These are phyloP conservation scores for Juglanconis juglandina DNA, from an alignment of 2,329 filamentous ascomycete species.

Conservation along the genomic window DNA sequence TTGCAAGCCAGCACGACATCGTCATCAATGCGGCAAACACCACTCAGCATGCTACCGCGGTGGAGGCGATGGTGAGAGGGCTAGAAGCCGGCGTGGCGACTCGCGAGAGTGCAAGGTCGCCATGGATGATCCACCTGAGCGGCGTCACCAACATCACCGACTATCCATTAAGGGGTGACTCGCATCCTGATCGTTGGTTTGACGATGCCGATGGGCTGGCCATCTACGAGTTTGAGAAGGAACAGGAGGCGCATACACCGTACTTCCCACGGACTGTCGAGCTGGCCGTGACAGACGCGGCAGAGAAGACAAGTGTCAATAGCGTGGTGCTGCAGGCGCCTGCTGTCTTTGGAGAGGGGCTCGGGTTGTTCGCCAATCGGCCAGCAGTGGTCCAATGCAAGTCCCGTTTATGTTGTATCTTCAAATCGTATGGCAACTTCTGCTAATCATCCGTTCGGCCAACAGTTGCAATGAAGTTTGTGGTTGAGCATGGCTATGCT, in stretches of 20 bases:
- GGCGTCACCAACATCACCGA: constrained; percentile 43
- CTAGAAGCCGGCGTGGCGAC: constrained; percentile 26
- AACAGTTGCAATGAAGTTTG: neutral
- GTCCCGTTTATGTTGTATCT: neutral
- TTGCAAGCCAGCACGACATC: constrained; percentile 29
- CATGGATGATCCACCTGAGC: constrained; percentile 28
- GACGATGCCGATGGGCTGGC: constrained; percentile 38
- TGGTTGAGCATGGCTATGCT: neutral
- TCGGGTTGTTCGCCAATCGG: constrained; percentile 37
- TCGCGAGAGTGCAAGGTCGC: neutral
- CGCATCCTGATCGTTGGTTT: constrained; percentile 32
- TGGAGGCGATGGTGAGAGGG: constrained; percentile 39
- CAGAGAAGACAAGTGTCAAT: constrained; percentile 37
- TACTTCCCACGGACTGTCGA: constrained; percentile 44
- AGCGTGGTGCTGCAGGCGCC: constrained; percentile 45
- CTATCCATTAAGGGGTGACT: constrained; percentile 32
- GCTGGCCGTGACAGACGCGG: constrained; percentile 37
- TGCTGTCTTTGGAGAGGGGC: constrained; percentile 44
- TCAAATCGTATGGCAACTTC: no score
- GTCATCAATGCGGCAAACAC: constrained; percentile 41
- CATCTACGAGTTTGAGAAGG: constrained; percentile 39
- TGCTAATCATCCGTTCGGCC: neutral
- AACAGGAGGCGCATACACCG: constrained; percentile 31
- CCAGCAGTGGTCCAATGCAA: constrained; percentile 36
- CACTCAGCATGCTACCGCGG: constrained; percentile 29